Conservation (phyloP, 75 land plant species). For the Pseudotsuga menziesii region DNA sequence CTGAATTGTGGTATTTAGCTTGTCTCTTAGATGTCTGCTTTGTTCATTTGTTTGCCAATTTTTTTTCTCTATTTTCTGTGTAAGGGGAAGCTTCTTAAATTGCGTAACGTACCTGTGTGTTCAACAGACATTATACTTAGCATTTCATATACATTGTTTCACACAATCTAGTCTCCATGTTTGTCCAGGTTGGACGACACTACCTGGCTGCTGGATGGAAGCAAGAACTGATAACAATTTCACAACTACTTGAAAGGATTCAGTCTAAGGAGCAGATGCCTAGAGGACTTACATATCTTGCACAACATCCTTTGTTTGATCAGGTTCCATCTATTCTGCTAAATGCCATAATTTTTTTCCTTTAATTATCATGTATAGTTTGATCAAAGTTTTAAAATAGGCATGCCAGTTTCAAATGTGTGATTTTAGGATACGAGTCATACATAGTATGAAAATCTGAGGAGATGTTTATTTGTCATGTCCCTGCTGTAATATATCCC, state of each 20-base stretch:
- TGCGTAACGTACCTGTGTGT: background rate
- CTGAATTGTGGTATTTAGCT: background rate
- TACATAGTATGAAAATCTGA: background rate
- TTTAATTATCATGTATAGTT: background rate
- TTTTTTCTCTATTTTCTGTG: background rate
- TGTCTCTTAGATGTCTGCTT: background rate
- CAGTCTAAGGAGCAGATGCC: constrained; percentile 20
- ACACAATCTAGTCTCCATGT: background rate
- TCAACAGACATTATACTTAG: background rate
- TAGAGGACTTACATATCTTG: constrained; percentile 65
- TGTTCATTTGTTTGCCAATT: background rate
- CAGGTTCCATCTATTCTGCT: constrained; percentile 41
- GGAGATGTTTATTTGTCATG: background rate
- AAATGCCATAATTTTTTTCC: background rate
- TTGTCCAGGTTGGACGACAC: constrained; percentile 84
- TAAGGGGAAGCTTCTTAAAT: background rate
- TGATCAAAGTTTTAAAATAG: background rate
- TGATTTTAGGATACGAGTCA: background rate
- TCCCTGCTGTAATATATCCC: constrained; percentile 56
- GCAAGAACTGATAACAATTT: constrained; percentile 91
- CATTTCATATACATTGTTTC: background rate
- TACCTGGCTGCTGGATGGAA: constrained; percentile 91
- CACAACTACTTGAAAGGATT: constrained; percentile 70
- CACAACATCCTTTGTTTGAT: constrained; percentile 95
- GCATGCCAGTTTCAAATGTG: background rate